Conservation (phyloP, 345 rosid genomes). For the Syzygium oleosum region DNA sequence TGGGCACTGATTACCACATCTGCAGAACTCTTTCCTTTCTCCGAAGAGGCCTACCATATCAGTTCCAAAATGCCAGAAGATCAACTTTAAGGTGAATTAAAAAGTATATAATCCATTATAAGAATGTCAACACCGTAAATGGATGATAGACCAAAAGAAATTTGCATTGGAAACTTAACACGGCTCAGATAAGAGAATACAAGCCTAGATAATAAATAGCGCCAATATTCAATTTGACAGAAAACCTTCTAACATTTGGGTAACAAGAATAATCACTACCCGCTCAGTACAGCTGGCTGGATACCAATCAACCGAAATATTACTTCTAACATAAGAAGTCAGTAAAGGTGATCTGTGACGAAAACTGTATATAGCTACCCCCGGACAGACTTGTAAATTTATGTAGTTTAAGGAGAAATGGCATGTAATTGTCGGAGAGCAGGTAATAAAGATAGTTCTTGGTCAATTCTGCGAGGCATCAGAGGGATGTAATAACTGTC, state of each 20-base stretch:
- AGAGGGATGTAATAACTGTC: background rate
- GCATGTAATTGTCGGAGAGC: background rate
- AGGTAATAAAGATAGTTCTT: background rate
- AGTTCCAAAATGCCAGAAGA: background rate
- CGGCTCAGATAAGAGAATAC: background rate
- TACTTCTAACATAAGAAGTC: background rate
- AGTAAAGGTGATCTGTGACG: background rate
- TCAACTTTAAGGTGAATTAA: background rate
- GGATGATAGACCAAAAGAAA: background rate
- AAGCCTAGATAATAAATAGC: background rate
- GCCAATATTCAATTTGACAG: background rate
- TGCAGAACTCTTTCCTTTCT: conserved; percentile 40
- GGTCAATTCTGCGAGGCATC: background rate
- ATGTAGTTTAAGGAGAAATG: background rate
- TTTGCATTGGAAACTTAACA: background rate
- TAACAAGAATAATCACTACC: background rate
- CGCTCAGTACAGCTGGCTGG: background rate
- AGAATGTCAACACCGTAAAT: background rate
- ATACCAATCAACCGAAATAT: background rate
- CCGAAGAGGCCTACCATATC: conserved; percentile 39
- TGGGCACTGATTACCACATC: conserved; percentile 68
- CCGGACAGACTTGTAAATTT: background rate
- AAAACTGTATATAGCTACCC: background rate
- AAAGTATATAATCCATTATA: background rate
- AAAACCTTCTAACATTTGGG: background rate